Conservation (phyloP, 2,329 filamentous ascomycete species). For the Sporothrix pseudoabietina region DNA sequence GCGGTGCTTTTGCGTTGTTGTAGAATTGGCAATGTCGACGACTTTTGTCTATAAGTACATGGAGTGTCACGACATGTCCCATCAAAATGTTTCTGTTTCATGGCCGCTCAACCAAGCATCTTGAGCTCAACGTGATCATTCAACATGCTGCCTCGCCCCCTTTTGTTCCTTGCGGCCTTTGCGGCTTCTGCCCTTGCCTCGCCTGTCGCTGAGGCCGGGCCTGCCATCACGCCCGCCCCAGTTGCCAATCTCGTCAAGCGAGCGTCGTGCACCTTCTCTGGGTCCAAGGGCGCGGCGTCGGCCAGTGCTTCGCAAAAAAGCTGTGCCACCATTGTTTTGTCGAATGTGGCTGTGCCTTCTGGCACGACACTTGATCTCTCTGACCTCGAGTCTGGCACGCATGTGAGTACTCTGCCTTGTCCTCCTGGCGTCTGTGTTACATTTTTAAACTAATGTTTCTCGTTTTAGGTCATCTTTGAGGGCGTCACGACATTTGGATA, state of each 20-base stretch:
- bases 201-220: constrained; percentile 8
- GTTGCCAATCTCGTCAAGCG: constrained; percentile 17
- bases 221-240: constrained; percentile 27
- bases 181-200: constrained; percentile 12
- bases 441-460: too few relatives aligned
- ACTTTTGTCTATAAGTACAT: background rate
- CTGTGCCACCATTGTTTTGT: constrained; percentile 58
- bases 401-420: constrained; percentile 46
- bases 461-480: constrained; percentile 45
- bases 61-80: background rate
- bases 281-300: constrained; percentile 26
- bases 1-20: background rate
- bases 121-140: background rate
- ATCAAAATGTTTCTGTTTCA: background rate
- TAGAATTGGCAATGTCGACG: too few relatives aligned
- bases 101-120: background rate
- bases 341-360: constrained; percentile 57
- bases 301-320: constrained; percentile 38
- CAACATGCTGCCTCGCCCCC: background rate
- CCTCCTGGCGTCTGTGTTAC: too few relatives aligned
- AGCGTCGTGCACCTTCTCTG: constrained; percentile 33
- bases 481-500: constrained; percentile 40
- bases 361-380: constrained; percentile 62
- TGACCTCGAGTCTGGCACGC: constrained; percentile 41
- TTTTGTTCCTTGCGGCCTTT: background rate